Evolutionary conservation across 2,329 filamentous ascomycete genomes (phyloP), one percentile per base, ranked within the genome.

Genomic region (Rhynchosporium agropyri): DNA sequence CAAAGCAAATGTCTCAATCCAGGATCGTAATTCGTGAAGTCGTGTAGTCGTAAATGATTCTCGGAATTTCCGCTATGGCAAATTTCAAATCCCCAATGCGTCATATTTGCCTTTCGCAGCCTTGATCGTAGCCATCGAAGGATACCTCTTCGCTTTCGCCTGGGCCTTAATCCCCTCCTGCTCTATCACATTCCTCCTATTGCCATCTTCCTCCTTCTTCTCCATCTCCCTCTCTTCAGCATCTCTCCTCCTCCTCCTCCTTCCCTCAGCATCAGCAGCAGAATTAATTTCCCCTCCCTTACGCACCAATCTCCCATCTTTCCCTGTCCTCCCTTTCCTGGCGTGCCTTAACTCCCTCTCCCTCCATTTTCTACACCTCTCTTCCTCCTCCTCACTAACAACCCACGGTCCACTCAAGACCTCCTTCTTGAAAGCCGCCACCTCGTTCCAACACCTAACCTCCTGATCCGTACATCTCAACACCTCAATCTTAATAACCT

Each of bases 381-480:
- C 79, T 51, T 87, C 76, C 59, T 82, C 79, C 62, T 76, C 78
- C 28, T 74, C 73, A 36, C 76, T 78, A 36, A 89, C 68, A n/a
- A 80, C 71, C 87, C 87, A 89, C 0, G 84, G 81, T 61, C 73
- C 75, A 3, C 74, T 73, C 13, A 89, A 76, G 5, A 85, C 76
- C 3, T 83, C 78, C 40, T 70, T 71, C 42, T 79, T 78, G 69
- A 89, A 87, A 36, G 73, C 74, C 20, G 73, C 67, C 50, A 80
- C 76, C 74, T 84, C 84, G 68, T 81, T 78, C 86, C 86, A 89
- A 8, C 87, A 83, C 7, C 71, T 73, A 3, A 88, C 76, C 71
- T 89, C 87, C 40, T 83, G 78, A 51, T 80, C 79, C 0, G 85
- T 89, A 50, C 80, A 79, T 29, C 71, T 72, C 3, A 89, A 61